Evolutionary conservation across 805 yeast genomes (phyloP).

Genomic region (Saturnispora bothae): DNA sequence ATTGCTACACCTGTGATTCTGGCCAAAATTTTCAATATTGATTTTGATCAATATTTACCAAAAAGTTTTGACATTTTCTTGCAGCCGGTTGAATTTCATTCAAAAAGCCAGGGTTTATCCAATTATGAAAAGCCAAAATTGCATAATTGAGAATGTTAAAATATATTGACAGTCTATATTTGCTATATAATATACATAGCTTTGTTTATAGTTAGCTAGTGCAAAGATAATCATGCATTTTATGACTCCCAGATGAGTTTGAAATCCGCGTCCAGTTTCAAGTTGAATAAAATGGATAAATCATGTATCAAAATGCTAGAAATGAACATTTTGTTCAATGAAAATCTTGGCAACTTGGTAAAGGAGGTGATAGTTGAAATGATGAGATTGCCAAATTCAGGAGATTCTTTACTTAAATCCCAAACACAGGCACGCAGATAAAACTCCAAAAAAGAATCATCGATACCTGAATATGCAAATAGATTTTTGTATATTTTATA

Average conservation of each 20-base stretch:
- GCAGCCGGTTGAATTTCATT: conserved; percentile 33
- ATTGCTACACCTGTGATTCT: conserved; percentile 33
- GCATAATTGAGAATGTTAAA: too few species aligned
- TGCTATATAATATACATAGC: not conserved
- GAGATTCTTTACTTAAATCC: conserved; percentile 16
- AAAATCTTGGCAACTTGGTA: conserved; percentile 28
- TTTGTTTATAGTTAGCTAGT: not conserved
- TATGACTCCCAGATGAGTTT: conserved; percentile 8
- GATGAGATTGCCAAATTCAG: conserved; percentile 13
- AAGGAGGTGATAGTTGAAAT: conserved; percentile 21
- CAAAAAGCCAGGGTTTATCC: conserved; percentile 29
- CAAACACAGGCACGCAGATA: conserved; percentile 32
- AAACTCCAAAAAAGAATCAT: conserved; percentile 37
- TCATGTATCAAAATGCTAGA: conserved; percentile 11
- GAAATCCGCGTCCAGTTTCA: conserved; percentile 5
- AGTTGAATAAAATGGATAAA: conserved; percentile 1
- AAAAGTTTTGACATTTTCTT: conserved; percentile 25
- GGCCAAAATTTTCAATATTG: conserved; percentile 27
- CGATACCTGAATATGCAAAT: conserved; percentile 38
- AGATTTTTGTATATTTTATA: conserved; percentile 20
- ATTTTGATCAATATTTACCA: conserved; percentile 34
- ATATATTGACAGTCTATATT: conserved; percentile 5
- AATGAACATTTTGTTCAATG: conserved; percentile 28
- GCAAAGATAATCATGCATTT: not conserved
- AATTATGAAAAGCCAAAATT: conserved; percentile 19